These are phyloP conservation scores for Epichloe glyceriae DNA, from an alignment of 2,329 filamentous ascomycete genomes.

Conservation along the genomic window DNA sequence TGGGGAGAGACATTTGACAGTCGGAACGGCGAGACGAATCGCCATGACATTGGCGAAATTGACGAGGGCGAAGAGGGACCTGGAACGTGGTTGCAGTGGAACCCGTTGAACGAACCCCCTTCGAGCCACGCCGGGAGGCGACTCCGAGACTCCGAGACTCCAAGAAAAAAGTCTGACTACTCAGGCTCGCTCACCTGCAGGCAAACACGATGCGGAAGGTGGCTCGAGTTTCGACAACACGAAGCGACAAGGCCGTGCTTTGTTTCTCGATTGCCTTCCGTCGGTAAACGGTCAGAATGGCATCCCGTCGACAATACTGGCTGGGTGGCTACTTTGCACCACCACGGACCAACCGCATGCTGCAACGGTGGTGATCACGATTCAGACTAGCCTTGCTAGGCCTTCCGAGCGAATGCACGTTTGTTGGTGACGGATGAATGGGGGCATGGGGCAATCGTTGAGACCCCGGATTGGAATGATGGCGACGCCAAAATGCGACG, in stretches of 20 bases:
- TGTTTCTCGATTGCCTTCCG: too few species aligned
- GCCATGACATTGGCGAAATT: constrained; percentile 4
- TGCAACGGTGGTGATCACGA: neutral
- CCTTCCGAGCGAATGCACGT: neutral
- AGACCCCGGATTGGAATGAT: neutral
- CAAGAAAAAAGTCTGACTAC: too few species aligned
- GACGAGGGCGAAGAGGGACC: neutral
- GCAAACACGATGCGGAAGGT: too few species aligned
- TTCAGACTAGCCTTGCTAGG: neutral
- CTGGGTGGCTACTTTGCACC: neutral
- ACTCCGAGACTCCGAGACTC: too few species aligned
- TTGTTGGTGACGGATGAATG: neutral
- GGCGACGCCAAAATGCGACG: neutral
- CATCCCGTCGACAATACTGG: too few species aligned
- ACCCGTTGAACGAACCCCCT: neutral
- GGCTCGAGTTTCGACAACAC: too few species aligned
- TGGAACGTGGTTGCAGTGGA: constrained; percentile 2
- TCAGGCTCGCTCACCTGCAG: too few species aligned
- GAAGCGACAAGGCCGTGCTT: too few species aligned
- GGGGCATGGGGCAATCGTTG: neutral
- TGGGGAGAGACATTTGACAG: constrained; percentile 7
- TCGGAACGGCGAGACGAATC: constrained; percentile 1
- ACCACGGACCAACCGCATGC: neutral
- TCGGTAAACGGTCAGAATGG: too few species aligned
- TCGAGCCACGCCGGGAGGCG: too few species aligned